phyloP scores from a whole-genome alignment of 257 asterid genomes.

The Solanum bulbocastanum region DNA sequence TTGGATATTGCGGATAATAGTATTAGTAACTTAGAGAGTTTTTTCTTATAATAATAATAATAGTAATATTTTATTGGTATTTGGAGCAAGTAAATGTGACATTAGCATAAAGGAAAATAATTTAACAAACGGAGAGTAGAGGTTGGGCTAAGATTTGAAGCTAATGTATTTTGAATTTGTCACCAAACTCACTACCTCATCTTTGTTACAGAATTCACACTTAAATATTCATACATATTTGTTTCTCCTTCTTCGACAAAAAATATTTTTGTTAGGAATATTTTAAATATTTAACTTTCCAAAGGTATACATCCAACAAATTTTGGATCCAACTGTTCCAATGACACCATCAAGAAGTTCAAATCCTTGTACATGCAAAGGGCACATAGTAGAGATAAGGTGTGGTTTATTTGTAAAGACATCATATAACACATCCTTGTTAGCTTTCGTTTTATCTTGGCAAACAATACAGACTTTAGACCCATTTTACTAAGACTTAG shows the following conservation, averaged over 20 bases:
- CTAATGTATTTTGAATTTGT: not conserved
- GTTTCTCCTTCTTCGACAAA: not conserved
- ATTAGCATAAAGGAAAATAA: not conserved
- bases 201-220: not conserved
- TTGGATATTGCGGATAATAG: not conserved
- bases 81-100: not conserved
- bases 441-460: not conserved
- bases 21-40: too few relatives aligned
- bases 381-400: not conserved
- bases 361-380: conserved; percentile 1
- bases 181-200: not conserved
- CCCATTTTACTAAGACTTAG: not conserved
- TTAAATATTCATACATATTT: too few relatives aligned
- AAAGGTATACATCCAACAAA: conserved; percentile 5
- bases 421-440: not conserved
- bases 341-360: conserved; percentile 4
- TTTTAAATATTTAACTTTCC: not conserved
- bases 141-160: not conserved
- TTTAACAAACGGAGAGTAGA: not conserved
- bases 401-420: conserved; percentile 3
- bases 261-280: not conserved
- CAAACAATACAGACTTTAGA: not conserved
- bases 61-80: not conserved
- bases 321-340: conserved; percentile 1
- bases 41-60: too few relatives aligned